Conservation (phyloP, 371 early-diverging fungal species). For the Zopfochytrium polystomum region DNA sequence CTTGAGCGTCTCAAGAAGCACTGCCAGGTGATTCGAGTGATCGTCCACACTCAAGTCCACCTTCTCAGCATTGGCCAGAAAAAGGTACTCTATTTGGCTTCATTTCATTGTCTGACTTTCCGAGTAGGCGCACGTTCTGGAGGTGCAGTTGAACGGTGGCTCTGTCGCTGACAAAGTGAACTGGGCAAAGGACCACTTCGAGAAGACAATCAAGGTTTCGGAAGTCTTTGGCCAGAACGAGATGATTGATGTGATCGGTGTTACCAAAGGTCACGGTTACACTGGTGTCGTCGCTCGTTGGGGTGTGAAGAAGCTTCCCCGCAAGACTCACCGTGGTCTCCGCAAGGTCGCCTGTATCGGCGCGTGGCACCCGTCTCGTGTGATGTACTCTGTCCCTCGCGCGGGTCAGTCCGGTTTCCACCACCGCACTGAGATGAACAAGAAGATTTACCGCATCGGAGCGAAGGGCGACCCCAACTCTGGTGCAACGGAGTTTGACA, state of each 20-base stretch:
- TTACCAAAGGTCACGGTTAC: constrained; percentile 99
- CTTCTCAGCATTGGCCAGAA: constrained; percentile 95
- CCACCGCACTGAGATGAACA: constrained; percentile 99
- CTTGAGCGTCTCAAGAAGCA: constrained; percentile 98
- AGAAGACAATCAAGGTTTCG: constrained; percentile 89
- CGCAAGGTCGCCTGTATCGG: constrained; percentile 99
- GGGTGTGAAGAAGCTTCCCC: constrained; percentile 99
- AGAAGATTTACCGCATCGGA: constrained; percentile 99
- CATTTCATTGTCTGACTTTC: too few relatives aligned
- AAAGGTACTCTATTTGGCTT: too few relatives aligned
- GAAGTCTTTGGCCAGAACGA: constrained; percentile 97
- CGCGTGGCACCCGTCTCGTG: constrained; percentile 99
- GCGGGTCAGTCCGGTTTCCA: constrained; percentile 99
- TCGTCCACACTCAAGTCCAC: constrained; percentile 97
- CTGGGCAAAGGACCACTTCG: constrained; percentile 95
- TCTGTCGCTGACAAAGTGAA: constrained; percentile 96
- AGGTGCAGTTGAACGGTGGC: constrained; percentile 99
- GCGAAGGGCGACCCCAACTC: constrained; percentile 82
- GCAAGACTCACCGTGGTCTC: constrained; percentile 99
- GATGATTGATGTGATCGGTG: constrained; percentile 98
- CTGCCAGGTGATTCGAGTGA: constrained; percentile 96
- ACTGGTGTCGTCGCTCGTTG: constrained; percentile 99
- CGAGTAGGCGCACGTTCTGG: constrained; percentile 97
- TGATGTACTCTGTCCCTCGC: constrained; percentile 99
- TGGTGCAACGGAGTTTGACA: constrained; percentile 94